Conservation (phyloP, 169 alveolate species). For the Plasmodium ovale region DNA sequence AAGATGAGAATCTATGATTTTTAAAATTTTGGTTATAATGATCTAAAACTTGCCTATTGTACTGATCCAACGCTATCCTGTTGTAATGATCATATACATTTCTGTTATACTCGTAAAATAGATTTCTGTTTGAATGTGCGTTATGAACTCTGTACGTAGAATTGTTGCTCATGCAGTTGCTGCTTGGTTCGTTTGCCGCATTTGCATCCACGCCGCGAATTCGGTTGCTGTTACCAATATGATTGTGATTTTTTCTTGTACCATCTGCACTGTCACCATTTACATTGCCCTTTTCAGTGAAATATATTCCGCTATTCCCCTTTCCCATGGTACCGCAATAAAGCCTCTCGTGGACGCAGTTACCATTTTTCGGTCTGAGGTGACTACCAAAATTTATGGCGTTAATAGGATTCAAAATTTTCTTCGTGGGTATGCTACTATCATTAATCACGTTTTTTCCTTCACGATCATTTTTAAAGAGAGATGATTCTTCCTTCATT, state of each 20-base stretch:
- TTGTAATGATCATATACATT: constrained; percentile 2
- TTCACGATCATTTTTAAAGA: neutral
- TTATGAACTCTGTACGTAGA: constrained; percentile 1
- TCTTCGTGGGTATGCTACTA: constrained; percentile 19
- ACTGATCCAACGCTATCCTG: neutral
- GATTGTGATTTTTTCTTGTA: neutral
- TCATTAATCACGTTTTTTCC: constrained; percentile 9
- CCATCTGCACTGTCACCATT: neutral
- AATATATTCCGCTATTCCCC: neutral
- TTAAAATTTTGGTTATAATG: neutral
- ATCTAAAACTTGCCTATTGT: neutral
- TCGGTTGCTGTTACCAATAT: neutral
- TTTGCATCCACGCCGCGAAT: neutral
- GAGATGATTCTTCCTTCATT: constrained; percentile 1
- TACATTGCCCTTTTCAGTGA: no score
- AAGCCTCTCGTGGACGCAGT: neutral
- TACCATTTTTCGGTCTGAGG: neutral
- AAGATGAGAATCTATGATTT: constrained; percentile 24
- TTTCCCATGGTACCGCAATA: neutral
- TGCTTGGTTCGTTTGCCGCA: neutral
- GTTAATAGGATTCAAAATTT: constrained; percentile 16
- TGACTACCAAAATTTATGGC: neutral
- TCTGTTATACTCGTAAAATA: constrained; percentile 2
- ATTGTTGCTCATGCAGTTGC: neutral
- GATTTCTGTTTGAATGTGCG: constrained; percentile 4